A percentile compares a stretch with the other conserved stretches of the same genome.
Evolutionary conservation across 176 grass and related monocot genomes (phyloP).

Genomic region (Oryza longistaminata): DNA sequence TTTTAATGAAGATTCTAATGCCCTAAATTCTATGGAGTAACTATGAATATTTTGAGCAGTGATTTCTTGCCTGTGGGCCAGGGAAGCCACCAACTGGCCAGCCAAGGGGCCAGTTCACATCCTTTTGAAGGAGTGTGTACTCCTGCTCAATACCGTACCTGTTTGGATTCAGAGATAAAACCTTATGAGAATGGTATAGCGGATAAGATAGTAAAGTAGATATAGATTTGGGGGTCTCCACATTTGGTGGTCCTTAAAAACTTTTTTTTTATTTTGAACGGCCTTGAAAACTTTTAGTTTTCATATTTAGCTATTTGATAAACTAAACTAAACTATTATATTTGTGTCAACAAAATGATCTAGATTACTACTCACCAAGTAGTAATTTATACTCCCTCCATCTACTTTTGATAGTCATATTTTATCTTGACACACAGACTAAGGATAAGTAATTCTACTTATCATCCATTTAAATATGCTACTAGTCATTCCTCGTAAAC

Average conservation of each 20-base stretch:
- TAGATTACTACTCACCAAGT: background rate
- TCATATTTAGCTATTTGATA: slow-evolving; percentile 8
- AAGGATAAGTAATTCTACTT: too few relatives aligned
- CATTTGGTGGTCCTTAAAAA: slow-evolving; percentile 21
- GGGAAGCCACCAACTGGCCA: slow-evolving; percentile 93
- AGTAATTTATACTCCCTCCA: background rate
- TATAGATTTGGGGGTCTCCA: background rate
- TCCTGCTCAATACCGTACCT: slow-evolving; percentile 99
- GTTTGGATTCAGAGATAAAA: slow-evolving; percentile 42
- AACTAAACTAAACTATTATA: background rate
- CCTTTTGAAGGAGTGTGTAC: slow-evolving; percentile 95
- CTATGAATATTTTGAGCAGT: background rate
- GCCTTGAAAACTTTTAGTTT: too few relatives aligned
- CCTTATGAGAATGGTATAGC: slow-evolving; percentile 7
- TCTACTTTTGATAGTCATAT: background rate
- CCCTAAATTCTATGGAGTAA: too few relatives aligned
- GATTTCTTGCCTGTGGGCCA: slow-evolving; percentile 74
- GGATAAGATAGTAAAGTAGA: slow-evolving; percentile 26
- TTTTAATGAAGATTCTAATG: too few relatives aligned
- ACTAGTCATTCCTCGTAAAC: too few relatives aligned
- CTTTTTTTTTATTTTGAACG: background rate
- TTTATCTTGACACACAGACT: too few relatives aligned
- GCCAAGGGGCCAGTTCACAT: slow-evolving; percentile 89
- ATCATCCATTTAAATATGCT: too few relatives aligned
- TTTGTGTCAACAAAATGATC: background rate